phyloP scores from a whole-genome alignment of 2,329 filamentous ascomycete genomes.

The Cercospora sp. region DNA sequence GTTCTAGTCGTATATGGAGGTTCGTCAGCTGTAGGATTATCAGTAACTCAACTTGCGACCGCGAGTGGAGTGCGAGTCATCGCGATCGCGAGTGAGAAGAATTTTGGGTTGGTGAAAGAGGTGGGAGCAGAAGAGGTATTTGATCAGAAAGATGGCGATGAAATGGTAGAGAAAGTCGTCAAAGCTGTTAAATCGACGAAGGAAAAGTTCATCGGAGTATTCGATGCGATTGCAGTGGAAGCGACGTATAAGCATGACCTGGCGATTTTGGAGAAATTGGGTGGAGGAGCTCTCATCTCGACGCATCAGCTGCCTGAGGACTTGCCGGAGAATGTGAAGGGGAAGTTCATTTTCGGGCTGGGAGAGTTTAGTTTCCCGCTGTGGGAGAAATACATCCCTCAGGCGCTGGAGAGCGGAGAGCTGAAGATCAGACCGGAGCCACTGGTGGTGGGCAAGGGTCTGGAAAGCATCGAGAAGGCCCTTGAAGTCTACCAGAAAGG shows the following conservation, averaged over 20 bases:
- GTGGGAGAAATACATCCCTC: constrained; percentile 19
- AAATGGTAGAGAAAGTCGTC: constrained; percentile 40
- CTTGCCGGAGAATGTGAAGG: constrained; percentile 4
- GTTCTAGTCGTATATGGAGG: neutral
- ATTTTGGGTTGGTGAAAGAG: constrained; percentile 31
- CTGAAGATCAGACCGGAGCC: constrained; percentile 10
- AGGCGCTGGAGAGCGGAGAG: constrained; percentile 1
- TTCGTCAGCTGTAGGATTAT: neutral
- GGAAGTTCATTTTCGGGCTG: constrained; percentile 6
- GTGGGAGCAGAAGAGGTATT: constrained; percentile 33
- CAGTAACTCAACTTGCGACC: neutral
- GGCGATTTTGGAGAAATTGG: constrained; percentile 10
- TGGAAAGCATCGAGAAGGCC: constrained; percentile 6
- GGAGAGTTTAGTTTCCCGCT: constrained; percentile 12
- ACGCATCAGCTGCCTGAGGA: constrained; percentile 10
- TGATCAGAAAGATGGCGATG: constrained; percentile 36
- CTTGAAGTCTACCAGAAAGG: constrained; percentile 5
- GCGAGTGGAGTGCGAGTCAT: constrained; percentile 21
- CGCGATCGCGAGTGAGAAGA: constrained; percentile 33
- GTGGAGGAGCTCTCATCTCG: constrained; percentile 5
- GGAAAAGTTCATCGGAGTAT: neutral
- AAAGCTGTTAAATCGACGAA: constrained; percentile 10
- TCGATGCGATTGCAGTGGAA: constrained; percentile 15
- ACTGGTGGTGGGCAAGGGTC: constrained; percentile 2
- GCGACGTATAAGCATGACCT: constrained; percentile 4